These are phyloP conservation scores for Aureobasidium subglaciale DNA, from an alignment of 2,329 filamentous ascomycete species.

Conservation along the genomic window DNA sequence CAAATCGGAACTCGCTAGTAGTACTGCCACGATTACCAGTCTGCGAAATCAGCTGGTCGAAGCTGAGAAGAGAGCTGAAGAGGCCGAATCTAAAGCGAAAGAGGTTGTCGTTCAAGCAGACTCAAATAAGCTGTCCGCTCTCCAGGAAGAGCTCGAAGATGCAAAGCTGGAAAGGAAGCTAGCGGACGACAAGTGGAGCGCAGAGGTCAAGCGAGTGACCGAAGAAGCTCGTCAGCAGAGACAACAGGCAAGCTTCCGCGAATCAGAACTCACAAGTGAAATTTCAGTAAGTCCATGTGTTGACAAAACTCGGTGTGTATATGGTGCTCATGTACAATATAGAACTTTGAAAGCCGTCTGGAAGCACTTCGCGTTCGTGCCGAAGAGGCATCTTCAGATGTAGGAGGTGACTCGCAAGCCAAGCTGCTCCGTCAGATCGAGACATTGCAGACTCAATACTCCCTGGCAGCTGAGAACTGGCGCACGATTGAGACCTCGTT, in stretches of 20 bases:
- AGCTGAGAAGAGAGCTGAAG: conserved; percentile 59
- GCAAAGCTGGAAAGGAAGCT: conserved; percentile 70
- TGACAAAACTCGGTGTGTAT: background rate
- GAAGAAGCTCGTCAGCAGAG: conserved; percentile 67
- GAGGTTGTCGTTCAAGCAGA: conserved; percentile 63
- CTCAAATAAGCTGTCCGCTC: conserved; percentile 46
- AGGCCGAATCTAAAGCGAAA: conserved; percentile 59
- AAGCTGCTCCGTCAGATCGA: conserved; percentile 92
- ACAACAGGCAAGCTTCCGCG: conserved; percentile 60
- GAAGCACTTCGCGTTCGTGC: conserved; percentile 78
- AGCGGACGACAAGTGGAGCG: conserved; percentile 60
- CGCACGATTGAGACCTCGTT: conserved; percentile 88
- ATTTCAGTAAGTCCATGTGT: conserved; percentile 40
- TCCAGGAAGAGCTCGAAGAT: conserved; percentile 59
- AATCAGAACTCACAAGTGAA: conserved; percentile 77
- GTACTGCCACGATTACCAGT: conserved; percentile 58
- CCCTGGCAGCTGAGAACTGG: conserved; percentile 93
- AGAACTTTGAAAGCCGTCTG: conserved; percentile 78
- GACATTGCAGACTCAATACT: conserved; percentile 90
- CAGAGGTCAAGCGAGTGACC: conserved; percentile 63
- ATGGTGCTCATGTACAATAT: conserved; percentile 26
- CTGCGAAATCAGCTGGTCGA: conserved; percentile 64
- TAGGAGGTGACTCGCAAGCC: conserved; percentile 73
- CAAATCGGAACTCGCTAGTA: conserved; percentile 56
- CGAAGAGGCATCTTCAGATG: conserved; percentile 82